These are phyloP conservation scores for Colletotrichum musae DNA, from an alignment of 2,329 filamentous ascomycete genomes.

Conservation along the genomic window DNA sequence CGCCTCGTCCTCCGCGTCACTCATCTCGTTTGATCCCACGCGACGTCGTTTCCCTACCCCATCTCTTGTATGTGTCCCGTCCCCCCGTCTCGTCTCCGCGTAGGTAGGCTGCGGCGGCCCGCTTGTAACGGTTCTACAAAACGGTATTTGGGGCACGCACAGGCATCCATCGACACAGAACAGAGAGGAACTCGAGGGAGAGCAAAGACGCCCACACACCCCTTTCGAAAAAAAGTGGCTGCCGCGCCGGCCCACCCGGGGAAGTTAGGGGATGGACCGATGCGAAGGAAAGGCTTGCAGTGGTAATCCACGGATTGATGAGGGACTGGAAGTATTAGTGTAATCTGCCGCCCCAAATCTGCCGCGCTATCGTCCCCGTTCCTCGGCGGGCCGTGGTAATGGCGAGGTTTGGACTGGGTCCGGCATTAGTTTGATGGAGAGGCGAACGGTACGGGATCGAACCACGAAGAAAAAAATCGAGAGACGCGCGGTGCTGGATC, in stretches of 20 bases:
- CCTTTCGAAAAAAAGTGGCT: background rate
- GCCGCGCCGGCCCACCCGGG: constrained; percentile 9
- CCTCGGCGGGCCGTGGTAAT: too few relatives aligned
- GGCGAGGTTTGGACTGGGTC: too few relatives aligned
- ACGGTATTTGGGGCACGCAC: too few relatives aligned
- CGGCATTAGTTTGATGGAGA: too few relatives aligned
- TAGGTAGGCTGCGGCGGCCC: too few relatives aligned
- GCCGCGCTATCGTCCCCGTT: constrained; percentile 3
- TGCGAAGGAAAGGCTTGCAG: constrained; percentile 10
- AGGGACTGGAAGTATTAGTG: background rate
- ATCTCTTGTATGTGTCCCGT: background rate
- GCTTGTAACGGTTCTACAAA: too few relatives aligned
- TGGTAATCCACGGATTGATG: too few relatives aligned
- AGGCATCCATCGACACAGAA: too few relatives aligned
- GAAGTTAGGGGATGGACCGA: constrained; percentile 4
- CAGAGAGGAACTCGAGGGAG: too few relatives aligned
- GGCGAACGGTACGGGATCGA: background rate
- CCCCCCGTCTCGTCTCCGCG: too few relatives aligned
- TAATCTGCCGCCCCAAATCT: constrained; percentile 8
- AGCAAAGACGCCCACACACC: background rate
- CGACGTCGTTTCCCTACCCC: background rate
- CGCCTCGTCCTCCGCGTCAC: constrained; percentile 12
- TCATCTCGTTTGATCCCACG: constrained; percentile 1
- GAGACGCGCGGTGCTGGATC: background rate
- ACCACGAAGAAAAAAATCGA: background rate